Percentiles rank a stretch among this genome's conserved stretches.
Conservation (phyloP, 768 basidiomycete genomes). For the Collybiopsis confluens region DNA sequence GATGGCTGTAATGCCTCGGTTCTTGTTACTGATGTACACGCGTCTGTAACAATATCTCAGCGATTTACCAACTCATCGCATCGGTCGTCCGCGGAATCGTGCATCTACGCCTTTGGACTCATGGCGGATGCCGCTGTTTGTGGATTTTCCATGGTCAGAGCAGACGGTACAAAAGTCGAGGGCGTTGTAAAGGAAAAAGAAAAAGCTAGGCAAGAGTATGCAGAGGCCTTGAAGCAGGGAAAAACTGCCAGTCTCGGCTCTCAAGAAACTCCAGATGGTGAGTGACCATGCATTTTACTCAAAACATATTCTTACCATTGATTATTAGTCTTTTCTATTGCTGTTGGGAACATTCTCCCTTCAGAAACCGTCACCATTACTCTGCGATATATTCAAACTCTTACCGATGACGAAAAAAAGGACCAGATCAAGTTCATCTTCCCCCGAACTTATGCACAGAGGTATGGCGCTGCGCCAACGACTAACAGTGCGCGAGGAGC, state of each 20-base stretch:
- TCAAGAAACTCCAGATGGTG: background rate
- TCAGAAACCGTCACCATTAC: background rate
- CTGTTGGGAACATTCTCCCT: background rate
- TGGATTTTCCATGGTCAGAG: background rate
- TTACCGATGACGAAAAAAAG: background rate
- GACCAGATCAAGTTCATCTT: background rate
- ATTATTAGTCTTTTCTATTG: no score
- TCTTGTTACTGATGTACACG: background rate
- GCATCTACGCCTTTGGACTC: background rate
- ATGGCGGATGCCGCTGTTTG: background rate
- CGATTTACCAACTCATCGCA: background rate
- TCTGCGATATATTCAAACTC: background rate
- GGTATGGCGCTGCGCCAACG: background rate
- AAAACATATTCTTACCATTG: no score
- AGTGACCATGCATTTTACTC: background rate
- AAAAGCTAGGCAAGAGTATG: background rate
- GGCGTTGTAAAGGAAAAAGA: slow-evolving; percentile 1
- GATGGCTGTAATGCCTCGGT: background rate
- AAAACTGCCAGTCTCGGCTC: background rate
- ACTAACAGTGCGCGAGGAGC: background rate
- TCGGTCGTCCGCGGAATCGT: no score
- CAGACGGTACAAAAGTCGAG: background rate
- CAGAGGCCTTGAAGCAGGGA: background rate
- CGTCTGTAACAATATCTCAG: background rate
- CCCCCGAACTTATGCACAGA: background rate